Conservation (phyloP, 768 basidiomycete genomes). For the Lactarius akahatsu region DNA sequence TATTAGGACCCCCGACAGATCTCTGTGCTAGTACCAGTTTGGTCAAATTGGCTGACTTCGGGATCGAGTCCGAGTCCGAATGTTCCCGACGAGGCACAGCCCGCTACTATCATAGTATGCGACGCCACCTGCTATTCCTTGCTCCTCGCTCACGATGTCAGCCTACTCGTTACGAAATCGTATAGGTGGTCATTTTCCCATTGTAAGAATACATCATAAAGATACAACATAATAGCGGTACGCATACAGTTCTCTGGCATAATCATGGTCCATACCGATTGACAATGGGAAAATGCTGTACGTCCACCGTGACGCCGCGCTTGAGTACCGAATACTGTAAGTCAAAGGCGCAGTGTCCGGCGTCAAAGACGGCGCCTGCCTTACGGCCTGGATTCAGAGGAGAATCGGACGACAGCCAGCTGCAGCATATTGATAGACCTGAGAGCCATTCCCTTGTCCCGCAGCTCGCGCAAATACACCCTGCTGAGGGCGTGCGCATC, state of each 20-base stretch:
- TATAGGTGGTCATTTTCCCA: background rate
- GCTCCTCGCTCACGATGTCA: background rate
- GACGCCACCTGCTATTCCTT: background rate
- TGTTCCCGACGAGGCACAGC: background rate
- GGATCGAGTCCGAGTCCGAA: background rate
- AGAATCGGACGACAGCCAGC: slow-evolving; percentile 19
- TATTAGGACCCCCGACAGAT: background rate
- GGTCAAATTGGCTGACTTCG: background rate
- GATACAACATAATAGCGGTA: slow-evolving; percentile 13
- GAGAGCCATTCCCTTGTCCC: slow-evolving; percentile 4
- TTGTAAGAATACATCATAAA: slow-evolving; percentile 14
- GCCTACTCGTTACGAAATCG: background rate
- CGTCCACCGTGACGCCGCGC: background rate
- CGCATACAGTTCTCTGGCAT: background rate
- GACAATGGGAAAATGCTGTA: background rate
- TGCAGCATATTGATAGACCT: slow-evolving; percentile 20
- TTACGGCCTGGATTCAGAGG: slow-evolving; percentile 21
- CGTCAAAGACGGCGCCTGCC: background rate
- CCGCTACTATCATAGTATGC: too few relatives aligned
- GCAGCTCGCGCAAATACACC: slow-evolving; percentile 17
- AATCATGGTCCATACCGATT: background rate
- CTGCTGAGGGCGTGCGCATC: slow-evolving; percentile 17
- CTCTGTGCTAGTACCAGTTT: background rate
- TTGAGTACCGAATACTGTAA: background rate
- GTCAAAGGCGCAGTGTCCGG: background rate